Evolutionary conservation across 768 basidiomycete genomes (phyloP), one percentile per base, ranked within the genome.

Genomic region (Rhodocollybia butyracea): DNA sequence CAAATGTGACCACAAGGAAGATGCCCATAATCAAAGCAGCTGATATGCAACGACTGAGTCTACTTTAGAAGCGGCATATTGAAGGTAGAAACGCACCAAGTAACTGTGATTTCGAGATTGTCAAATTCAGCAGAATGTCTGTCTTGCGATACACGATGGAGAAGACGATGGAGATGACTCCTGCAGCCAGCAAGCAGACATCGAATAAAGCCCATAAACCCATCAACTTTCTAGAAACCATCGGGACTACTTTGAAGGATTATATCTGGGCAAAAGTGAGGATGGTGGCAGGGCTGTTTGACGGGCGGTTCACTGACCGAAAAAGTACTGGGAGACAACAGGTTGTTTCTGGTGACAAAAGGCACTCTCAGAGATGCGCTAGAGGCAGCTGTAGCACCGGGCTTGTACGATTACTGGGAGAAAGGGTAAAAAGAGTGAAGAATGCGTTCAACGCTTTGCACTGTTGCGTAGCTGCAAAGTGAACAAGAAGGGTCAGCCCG

Each of bases 221-320:
- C 72, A 88, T 80, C 58, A 94, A 74, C 62, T 70, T 79, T 64
- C 76, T 84, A 59, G 91, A 90, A 64, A 86, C 79, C 91, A 92
- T 93, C 60, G 62, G 70, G 62, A 63, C 40, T 65, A 57, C 60
- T 61, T 58, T 36, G 55, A 54, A 51, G 47, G 60, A 63, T 56
- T 45, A 54, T 45, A 57, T 46, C 19, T 53, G 58, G 54, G 48
- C 21, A 30, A 42, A 32, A 15, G 34, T 51, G 43, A 34, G 27
- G 29, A 55, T n/a, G 48, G 29, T n/a, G 43, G n/a, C 10, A 46
- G 3, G 15, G 30, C 30, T 30, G 3, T 17, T 41, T 6, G 15
- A 21, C 10, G 10, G 21, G 17, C 4, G 22, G 2, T n/a, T 17
- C 17, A 42, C 51, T 15, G 24, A 53, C 51, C 51, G 27, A 42